Base-by-base conservation (phyloP, 1,284 basidiomycete species). In the Ganoderma lucidum region DNA sequence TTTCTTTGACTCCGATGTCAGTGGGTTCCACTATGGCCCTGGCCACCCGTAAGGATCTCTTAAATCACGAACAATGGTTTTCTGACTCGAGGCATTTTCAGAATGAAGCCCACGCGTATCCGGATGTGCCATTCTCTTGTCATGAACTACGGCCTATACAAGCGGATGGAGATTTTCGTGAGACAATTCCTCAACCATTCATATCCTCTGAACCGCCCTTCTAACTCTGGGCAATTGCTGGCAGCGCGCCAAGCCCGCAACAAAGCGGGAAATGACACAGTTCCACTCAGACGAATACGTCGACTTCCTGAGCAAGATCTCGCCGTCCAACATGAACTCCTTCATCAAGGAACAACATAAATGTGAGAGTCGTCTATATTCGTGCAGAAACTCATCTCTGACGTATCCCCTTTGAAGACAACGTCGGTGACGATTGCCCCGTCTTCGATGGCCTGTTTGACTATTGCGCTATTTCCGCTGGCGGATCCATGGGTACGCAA, bases 91-190 rank as follows among this genome's bases (percentile, higher is more conserved):
- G 39, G 3, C 23, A 28, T 63, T 39, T 41, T 41, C 66, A 95
- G 93, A 55, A 98, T 98, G 96, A 98, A 98, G 81, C 96, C 97
- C 14, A 97, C 96, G 30, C 88, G 97, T 30, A 98, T 99, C 85
- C 93, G 97, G 75, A 99, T 99, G 98, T 98, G 97, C 79, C 98
- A 99, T 83, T 97, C 96, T 10, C 88, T 99, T 51, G 97, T 99
- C 67, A 99, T 99, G 98, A 99, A 99, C 84, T 99, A 99, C 79
- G 97, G 97, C 32, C 82, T 97, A 19, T 97, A 97, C 84, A 96
- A 96, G 83, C 95, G 96, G 81, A 97, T 97, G 96, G 96, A 97
- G 82, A 97, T 98, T 73, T 97, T 97, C 76, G 96, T 97, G 78
- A 75, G 95, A 51, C 30, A 61, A 45, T 28, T 15, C 35, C 37